A percentile compares a stretch with the other conserved stretches of the same genome.
Evolutionary conservation across 2,329 filamentous ascomycete species (phyloP).

Genomic region (Alternaria hordeiaustralica): DNA sequence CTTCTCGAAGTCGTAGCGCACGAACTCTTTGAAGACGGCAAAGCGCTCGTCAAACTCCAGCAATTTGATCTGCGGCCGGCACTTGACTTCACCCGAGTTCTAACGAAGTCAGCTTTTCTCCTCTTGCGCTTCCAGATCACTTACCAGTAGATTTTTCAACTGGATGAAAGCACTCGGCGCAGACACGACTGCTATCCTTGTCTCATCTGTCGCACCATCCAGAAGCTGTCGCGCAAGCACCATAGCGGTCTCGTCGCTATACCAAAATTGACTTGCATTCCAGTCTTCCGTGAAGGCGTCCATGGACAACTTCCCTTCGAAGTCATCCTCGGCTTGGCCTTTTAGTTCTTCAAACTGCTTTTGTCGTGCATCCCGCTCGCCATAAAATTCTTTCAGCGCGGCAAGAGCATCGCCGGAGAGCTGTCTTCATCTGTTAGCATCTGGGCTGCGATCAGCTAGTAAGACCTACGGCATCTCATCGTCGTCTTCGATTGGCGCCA

Average conservation of each 20-base stretch:
- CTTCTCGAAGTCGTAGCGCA: constrained; percentile 75
- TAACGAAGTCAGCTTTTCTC: constrained; percentile 10
- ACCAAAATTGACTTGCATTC: constrained; percentile 87
- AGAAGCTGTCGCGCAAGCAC: constrained; percentile 70
- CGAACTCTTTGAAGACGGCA: constrained; percentile 74
- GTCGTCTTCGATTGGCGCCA: constrained; percentile 38
- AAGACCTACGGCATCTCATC: constrained; percentile 46
- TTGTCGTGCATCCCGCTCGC: constrained; percentile 70
- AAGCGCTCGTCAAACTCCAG: constrained; percentile 80
- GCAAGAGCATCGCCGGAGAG: constrained; percentile 71
- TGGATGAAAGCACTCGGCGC: constrained; percentile 80
- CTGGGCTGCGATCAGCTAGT: not conserved
- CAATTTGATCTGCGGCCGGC: constrained; percentile 65
- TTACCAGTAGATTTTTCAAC: constrained; percentile 72
- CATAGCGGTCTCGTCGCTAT: constrained; percentile 73
- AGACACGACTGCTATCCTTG: constrained; percentile 72
- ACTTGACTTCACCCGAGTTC: constrained; percentile 39
- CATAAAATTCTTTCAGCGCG: constrained; percentile 76
- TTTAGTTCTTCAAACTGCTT: constrained; percentile 74
- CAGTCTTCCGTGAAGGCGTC: constrained; percentile 79
- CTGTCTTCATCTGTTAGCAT: constrained; percentile 53
- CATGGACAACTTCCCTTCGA: constrained; percentile 63
- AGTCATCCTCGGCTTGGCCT: constrained; percentile 64
- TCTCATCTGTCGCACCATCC: constrained; percentile 62
- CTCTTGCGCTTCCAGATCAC: constrained; percentile 19